phyloP scores from a whole-genome alignment of 495 filamentous ascomycete species.

The Lasiosphaeris hirsuta region DNA sequence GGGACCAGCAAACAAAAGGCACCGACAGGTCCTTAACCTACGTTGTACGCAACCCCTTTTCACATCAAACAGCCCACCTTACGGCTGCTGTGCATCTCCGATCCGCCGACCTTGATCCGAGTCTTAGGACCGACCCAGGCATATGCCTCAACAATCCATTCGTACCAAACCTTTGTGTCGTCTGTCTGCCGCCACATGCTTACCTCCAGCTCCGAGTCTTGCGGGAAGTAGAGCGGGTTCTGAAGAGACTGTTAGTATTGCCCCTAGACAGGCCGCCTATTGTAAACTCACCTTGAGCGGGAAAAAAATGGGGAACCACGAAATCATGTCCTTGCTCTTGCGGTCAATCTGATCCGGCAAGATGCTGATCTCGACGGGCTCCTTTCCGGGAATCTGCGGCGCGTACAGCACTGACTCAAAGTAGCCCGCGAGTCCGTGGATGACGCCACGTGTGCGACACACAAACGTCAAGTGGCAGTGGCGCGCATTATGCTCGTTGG shows the following conservation, averaged over 20 bases:
- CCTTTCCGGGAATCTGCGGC: slow-evolving; percentile 25
- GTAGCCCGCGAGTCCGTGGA: slow-evolving; percentile 90
- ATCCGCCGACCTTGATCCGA: slow-evolving; percentile 70
- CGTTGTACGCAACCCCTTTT: neutral
- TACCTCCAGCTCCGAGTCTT: slow-evolving; percentile 77
- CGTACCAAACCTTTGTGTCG: slow-evolving; percentile 96
- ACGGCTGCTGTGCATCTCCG: slow-evolving; percentile 84
- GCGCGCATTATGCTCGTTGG: slow-evolving; percentile 86
- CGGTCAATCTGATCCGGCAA: slow-evolving; percentile 86
- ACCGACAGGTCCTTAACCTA: neutral
- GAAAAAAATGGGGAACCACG: slow-evolving; percentile 99
- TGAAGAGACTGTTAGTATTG: slow-evolving; percentile 33
- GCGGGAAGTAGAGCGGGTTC: slow-evolving; percentile 85
- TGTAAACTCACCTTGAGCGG: slow-evolving; percentile 73
- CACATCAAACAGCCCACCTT: slow-evolving; percentile 92
- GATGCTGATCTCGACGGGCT: slow-evolving; percentile 80
- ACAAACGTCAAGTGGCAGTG: slow-evolving; percentile 72
- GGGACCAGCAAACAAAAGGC: neutral
- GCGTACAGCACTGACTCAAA: slow-evolving; percentile 89
- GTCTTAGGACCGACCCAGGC: slow-evolving; percentile 56
- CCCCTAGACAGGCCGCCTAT: neutral
- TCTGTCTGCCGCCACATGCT: slow-evolving; percentile 95
- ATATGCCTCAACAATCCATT: slow-evolving; percentile 91
- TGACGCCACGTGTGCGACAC: slow-evolving; percentile 68
- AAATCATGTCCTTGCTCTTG: slow-evolving; percentile 94